A percentile compares a stretch with the other conserved stretches of the same genome.
These are phyloP conservation scores for Ophiostoma populinum DNA, from an alignment of 2,329 filamentous ascomycete species.

Conservation along the genomic window DNA sequence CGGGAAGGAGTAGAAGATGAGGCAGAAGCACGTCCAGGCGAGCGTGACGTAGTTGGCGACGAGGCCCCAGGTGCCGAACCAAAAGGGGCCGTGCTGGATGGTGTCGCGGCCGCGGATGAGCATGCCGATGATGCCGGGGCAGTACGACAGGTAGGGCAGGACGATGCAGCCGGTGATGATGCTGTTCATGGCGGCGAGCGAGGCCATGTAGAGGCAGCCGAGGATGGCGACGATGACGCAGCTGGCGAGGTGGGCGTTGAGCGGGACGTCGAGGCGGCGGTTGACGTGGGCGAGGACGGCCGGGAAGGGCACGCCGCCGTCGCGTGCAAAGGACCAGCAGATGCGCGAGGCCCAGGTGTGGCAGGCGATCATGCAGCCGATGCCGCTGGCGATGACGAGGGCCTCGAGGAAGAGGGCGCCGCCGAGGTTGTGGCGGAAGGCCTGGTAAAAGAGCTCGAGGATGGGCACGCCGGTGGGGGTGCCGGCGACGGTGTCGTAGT, in stretches of 20 bases:
- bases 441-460: constrained; percentile 39
- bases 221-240: constrained; percentile 1
- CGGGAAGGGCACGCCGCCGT: constrained; percentile 24
- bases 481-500: constrained; percentile 10
- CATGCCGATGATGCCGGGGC: constrained; percentile 26
- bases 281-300: constrained; percentile 20
- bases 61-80: constrained; percentile 20
- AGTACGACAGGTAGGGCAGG: constrained; percentile 26
- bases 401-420: constrained; percentile 31
- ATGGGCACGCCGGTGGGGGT: constrained; percentile 22
- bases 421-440: constrained; percentile 19
- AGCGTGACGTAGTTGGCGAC: constrained; percentile 22
- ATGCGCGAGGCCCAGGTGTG: constrained; percentile 37
- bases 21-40: constrained; percentile 25
- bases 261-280: constrained; percentile 22
- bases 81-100: constrained; percentile 23
- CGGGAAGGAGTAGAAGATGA: constrained; percentile 32
- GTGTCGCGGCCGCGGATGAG: constrained; percentile 17
- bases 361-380: constrained; percentile 30
- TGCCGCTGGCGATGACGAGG: constrained; percentile 28
- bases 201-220: constrained; percentile 5
- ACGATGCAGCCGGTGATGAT: constrained; percentile 12
- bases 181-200: constrained; percentile 4
- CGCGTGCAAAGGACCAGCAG: constrained; percentile 25
- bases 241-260: constrained; percentile 2